A percentile compares a stretch with the other conserved stretches of the same genome.
phyloP scores from a whole-genome alignment of 2,329 filamentous ascomycete genomes.

The Stagonosporopsis rhizophila region DNA sequence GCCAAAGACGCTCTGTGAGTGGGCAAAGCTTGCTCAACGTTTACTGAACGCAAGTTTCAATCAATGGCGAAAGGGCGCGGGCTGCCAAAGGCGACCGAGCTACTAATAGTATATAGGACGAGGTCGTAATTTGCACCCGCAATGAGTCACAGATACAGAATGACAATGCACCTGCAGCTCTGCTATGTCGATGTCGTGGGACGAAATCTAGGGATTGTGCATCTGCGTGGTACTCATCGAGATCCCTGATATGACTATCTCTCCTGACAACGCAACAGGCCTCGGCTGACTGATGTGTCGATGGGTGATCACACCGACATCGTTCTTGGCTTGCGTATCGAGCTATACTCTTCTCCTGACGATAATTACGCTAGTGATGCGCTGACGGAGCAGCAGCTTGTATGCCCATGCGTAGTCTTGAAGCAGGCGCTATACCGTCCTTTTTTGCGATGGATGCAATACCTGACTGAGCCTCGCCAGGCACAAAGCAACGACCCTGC shows the following conservation, averaged over 20 bases:
- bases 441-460: not conserved
- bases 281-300: not conserved
- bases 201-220: not conserved
- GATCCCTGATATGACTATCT: slow-evolving; percentile 20
- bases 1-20: slow-evolving; percentile 28
- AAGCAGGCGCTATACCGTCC: not conserved
- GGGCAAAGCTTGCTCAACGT: slow-evolving; percentile 24
- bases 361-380: not conserved
- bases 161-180: slow-evolving; percentile 17
- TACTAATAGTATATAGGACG: slow-evolving; percentile 36
- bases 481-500: not conserved
- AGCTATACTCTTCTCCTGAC: too few relatives aligned
- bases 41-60: slow-evolving; percentile 22
- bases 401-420: not conserved
- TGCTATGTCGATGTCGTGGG: slow-evolving; percentile 17
- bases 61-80: slow-evolving; percentile 8
- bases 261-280: slow-evolving; percentile 27
- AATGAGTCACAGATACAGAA: slow-evolving; percentile 22
- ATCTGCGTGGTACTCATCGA: not conserved
- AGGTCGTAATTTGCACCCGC: slow-evolving; percentile 19
- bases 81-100: slow-evolving; percentile 19
- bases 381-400: not conserved
- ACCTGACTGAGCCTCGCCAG: not conserved
- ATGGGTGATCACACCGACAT: not conserved
- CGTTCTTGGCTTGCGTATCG: not conserved